These are phyloP conservation scores for Cyathus striatus DNA, from an alignment of 768 basidiomycete species.

Conservation along the genomic window DNA sequence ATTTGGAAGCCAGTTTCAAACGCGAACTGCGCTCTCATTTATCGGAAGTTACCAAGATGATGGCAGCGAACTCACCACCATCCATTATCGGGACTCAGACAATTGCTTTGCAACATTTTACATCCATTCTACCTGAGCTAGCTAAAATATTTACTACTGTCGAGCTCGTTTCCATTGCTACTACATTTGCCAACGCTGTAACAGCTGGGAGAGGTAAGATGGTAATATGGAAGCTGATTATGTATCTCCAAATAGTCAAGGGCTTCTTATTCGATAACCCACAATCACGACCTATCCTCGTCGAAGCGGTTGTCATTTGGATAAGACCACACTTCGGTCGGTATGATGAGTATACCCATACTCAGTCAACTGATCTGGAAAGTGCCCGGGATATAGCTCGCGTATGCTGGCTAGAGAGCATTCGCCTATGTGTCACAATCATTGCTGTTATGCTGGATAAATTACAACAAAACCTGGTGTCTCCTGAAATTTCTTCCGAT, in stretches of 20 bases:
- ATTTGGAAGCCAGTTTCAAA: slow-evolving; percentile 82
- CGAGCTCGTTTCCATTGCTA: slow-evolving; percentile 83
- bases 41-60: slow-evolving; percentile 79
- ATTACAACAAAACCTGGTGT: slow-evolving; percentile 74
- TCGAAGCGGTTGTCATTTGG: slow-evolving; percentile 89
- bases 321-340: slow-evolving; percentile 92
- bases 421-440: slow-evolving; percentile 86
- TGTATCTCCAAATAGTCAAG: slow-evolving; percentile 90
- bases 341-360: slow-evolving; percentile 77
- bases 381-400: slow-evolving; percentile 65
- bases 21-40: slow-evolving; percentile 77
- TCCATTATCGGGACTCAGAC: slow-evolving; percentile 97
- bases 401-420: slow-evolving; percentile 84
- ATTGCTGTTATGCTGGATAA: slow-evolving; percentile 88
- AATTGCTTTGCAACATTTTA: slow-evolving; percentile 89
- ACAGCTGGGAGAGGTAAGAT: slow-evolving; percentile 79
- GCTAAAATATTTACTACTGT: slow-evolving; percentile 73
- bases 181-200: slow-evolving; percentile 83
- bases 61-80: slow-evolving; percentile 71
- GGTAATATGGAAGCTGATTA: slow-evolving; percentile 88
- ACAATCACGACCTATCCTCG: slow-evolving; percentile 70
- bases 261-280: slow-evolving; percentile 83
- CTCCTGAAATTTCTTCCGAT: slow-evolving; percentile 58
- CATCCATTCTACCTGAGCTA: slow-evolving; percentile 85
- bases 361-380: slow-evolving; percentile 63